Evolutionary conservation across 106 monocot genomes (phyloP).

Genomic region (Alisma plantagoaquatica): DNA sequence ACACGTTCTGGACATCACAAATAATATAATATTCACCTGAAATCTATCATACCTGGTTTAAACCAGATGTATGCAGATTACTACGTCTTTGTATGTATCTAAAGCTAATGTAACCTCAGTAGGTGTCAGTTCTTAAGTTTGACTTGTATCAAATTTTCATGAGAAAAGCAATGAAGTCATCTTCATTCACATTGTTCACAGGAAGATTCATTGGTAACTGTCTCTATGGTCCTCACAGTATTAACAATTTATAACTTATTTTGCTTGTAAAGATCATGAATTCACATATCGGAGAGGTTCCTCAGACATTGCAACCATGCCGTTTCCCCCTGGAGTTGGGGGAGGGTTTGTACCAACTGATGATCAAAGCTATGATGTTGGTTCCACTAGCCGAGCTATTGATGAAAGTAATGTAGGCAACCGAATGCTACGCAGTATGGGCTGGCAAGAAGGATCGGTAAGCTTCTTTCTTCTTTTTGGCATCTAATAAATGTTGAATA

Average conservation of each 20-base stretch:
- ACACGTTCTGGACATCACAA: no score
- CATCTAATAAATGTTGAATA: not conserved
- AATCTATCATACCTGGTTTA: no score
- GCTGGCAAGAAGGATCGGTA: constrained; percentile 99
- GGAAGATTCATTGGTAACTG: no score
- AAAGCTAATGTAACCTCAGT: no score
- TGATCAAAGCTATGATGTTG: constrained; percentile 62
- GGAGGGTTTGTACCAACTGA: constrained; percentile 32
- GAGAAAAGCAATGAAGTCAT: no score
- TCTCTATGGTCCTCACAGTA: no score
- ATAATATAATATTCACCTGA: no score
- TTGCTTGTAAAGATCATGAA: constrained; percentile 83
- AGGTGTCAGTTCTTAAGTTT: no score
- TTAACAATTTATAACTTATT: constrained; percentile 56
- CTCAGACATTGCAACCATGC: constrained; percentile 63
- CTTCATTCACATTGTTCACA: no score
- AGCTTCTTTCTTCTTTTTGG: constrained; percentile 9
- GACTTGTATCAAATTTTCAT: no score
- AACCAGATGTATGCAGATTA: no score
- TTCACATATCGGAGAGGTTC: constrained; percentile 65
- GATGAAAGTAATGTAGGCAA: constrained; percentile 96
- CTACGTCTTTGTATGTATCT: no score
- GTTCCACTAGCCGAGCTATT: constrained; percentile 72
- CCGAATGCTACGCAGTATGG: constrained; percentile 94
- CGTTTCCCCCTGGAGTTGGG: constrained; percentile 95